A percentile compares a stretch with the other conserved stretches of the same genome.
Evolutionary conservation across 1,284 basidiomycete species (phyloP).

Genomic region (Inonotus obliquus): DNA sequence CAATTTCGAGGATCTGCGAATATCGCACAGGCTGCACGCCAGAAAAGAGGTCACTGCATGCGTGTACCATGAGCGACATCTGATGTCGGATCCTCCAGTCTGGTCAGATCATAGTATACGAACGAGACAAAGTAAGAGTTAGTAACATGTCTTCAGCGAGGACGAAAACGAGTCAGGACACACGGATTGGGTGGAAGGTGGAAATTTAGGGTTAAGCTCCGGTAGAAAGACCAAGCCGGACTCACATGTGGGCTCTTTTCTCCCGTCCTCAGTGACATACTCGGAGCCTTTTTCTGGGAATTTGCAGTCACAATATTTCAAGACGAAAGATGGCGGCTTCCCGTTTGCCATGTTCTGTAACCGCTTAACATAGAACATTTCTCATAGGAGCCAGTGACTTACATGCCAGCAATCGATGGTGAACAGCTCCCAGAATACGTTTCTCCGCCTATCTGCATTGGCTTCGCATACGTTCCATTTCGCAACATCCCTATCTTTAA

Average conservation of each 20-base stretch:
- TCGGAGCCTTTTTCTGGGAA: constrained; percentile 16
- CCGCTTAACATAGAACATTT: neutral
- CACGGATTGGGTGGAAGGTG: too few relatives aligned
- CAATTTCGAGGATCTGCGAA: constrained; percentile 17
- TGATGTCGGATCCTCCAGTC: constrained; percentile 15
- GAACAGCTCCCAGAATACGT: constrained; percentile 42
- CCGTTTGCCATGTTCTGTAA: constrained; percentile 19
- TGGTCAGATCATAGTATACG: neutral
- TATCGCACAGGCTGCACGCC: constrained; percentile 12
- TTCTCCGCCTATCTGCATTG: constrained; percentile 35
- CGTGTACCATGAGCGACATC: constrained; percentile 9
- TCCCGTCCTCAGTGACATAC: constrained; percentile 8
- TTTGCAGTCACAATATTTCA: constrained; percentile 17
- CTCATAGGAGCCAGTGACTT: neutral
- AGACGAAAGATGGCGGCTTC: constrained; percentile 16
- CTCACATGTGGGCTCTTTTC: constrained; percentile 12
- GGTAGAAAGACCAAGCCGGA: neutral
- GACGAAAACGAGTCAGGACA: neutral
- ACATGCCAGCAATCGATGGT: constrained; percentile 35
- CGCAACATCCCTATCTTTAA: constrained; percentile 39
- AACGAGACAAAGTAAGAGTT: neutral
- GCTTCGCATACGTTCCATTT: constrained; percentile 36
- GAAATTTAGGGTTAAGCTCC: neutral
- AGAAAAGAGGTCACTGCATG: constrained; percentile 11
- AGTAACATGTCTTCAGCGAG: neutral